Evolutionary conservation across 371 early-diverging fungal genomes (phyloP), one percentile per base, ranked within the genome.

Genomic region (Nosema bombycis): DNA sequence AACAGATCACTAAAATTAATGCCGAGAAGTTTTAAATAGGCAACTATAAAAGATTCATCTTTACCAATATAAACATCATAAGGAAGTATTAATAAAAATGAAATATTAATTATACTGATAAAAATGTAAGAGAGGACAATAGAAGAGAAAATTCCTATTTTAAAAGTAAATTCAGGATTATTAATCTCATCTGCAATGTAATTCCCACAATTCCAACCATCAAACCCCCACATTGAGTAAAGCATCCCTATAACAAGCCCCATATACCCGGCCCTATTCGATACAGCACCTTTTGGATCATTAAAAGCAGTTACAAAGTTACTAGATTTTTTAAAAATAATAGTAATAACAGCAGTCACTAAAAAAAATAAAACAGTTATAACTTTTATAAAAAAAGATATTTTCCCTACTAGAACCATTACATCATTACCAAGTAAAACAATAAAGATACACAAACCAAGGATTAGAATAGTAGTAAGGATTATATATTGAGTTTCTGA

Each of bases 131-230:
- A 14, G 3, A 67, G 3, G 18, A 67, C 10, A 60, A 67, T 67
- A 34, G 76, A 67, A 14, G 37, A 33, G 15, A 62, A 24, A 33
- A 67, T 75, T 2, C 57, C 67, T 18, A 18, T 69, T 62, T 54
- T 63, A n/a, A 75, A 61, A n/a, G 69, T 60, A 18, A 33, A 63
- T n/a, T n/a, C 33, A 15, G 76, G 76, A 23, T 67, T 61, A 4
- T 58, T 37, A 57, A 75, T 67, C 54, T 58, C 30, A 6, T 66
- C 26, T 37, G 69, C 69, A 34, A 75, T 75, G 29, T 65, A 69
- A 30, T 69, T 75, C 29, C 69, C 76, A 18, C 55, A 30, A 32
- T 61, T 75, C 67, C 69, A 75, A 28, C 76, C 76, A 61, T 75
- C 76, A 38, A 65, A 75, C 23, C 64, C 56, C 37, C 66, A 75